A percentile compares a stretch with the other conserved stretches of the same genome.
Conservation (phyloP, 192 early-diverging fungal genomes). For the Gryganskiella cystojenkinii region DNA sequence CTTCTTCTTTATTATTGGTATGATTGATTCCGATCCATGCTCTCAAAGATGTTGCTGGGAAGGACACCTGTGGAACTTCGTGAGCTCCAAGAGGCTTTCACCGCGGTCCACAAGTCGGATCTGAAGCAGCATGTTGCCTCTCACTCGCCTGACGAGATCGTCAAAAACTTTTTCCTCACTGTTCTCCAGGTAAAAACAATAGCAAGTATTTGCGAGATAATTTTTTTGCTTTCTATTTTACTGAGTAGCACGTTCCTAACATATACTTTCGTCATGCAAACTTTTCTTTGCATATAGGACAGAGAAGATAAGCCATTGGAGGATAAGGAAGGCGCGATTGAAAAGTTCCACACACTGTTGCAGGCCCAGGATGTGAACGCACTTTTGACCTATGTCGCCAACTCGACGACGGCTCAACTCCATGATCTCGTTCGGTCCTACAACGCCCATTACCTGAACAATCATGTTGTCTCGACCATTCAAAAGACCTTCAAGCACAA, state of each 20-base stretch:
- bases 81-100: slow-evolving; percentile 38
- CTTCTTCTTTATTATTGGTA: no score
- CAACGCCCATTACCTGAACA: slow-evolving; percentile 12
- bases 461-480: slow-evolving; percentile 30
- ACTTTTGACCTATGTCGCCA: slow-evolving; percentile 12
- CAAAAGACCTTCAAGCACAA: slow-evolving; percentile 38
- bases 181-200: slow-evolving; percentile 26
- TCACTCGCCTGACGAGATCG: slow-evolving; percentile 18
- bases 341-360: slow-evolving; percentile 13
- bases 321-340: slow-evolving; percentile 11
- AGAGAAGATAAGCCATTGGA: slow-evolving; percentile 40
- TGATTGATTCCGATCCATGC: no score
- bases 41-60: slow-evolving; percentile 48
- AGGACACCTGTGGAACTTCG: slow-evolving; percentile 32
- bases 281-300: slow-evolving; percentile 4
- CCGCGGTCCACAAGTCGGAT: slow-evolving; percentile 11
- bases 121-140: slow-evolving; percentile 34
- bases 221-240: neutral
- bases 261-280: neutral
- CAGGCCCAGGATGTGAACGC: slow-evolving; percentile 12
- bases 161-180: slow-evolving; percentile 19
- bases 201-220: neutral
- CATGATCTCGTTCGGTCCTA: slow-evolving; percentile 15
- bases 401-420: slow-evolving; percentile 25
- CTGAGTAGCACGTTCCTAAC: neutral